Conservation (phyloP, 306 rosid species). For the Malus orientalis region DNA sequence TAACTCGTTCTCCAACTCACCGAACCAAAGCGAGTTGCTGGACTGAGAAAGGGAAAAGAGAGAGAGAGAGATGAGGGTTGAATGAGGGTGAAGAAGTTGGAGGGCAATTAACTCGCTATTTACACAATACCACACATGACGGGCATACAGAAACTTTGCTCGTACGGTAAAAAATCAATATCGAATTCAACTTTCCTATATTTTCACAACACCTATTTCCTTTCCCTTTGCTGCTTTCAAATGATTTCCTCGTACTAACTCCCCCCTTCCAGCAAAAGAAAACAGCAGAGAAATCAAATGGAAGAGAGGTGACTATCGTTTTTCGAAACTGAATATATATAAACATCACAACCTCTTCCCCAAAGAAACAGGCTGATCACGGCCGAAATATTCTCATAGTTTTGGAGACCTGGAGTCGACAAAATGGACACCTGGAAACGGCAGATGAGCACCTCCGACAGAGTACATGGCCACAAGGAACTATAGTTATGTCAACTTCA, state of each 20-base stretch:
- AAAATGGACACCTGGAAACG: conserved; percentile 86
- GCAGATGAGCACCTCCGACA: conserved; percentile 90
- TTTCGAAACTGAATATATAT: not conserved
- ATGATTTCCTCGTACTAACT: not conserved
- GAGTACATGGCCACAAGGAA: conserved; percentile 97
- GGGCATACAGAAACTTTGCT: too few species aligned
- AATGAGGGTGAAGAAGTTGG: too few species aligned
- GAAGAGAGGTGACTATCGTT: not conserved
- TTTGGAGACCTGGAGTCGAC: conserved; percentile 75
- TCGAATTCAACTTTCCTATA: too few species aligned
- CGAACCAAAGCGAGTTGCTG: conserved; percentile 45
- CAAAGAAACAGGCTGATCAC: conserved; percentile 9
- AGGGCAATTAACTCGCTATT: too few species aligned
- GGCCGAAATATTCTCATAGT: conserved; percentile 77
- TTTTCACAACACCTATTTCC: not conserved
- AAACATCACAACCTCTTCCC: not conserved
- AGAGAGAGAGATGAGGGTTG: too few species aligned
- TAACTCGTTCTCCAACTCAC: conserved; percentile 45
- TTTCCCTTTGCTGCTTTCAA: not conserved
- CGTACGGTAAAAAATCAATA: too few species aligned
- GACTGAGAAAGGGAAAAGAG: conserved; percentile 8
- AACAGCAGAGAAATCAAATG: not conserved
- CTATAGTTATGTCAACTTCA: conserved; percentile 71
- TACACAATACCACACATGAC: too few species aligned
- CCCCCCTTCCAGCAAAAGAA: not conserved